phyloP scores from a whole-genome alignment of 1,284 basidiomycete species.

The Ustilago lituana region DNA sequence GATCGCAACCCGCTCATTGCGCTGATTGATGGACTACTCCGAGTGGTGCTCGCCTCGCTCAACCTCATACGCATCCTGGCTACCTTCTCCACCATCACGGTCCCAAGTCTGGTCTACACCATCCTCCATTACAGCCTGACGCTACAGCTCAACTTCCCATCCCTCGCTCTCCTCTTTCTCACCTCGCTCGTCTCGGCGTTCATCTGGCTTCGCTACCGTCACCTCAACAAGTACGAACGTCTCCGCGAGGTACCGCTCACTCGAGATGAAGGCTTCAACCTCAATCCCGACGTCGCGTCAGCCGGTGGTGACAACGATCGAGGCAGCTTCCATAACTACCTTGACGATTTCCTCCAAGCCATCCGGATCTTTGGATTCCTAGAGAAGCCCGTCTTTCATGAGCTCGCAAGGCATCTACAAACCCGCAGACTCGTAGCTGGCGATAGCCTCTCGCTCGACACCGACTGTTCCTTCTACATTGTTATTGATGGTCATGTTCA shows the following conservation, averaged over 20 bases:
- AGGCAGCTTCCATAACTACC: slow-evolving; percentile 64
- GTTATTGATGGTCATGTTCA: slow-evolving; percentile 66
- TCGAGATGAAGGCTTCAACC: slow-evolving; percentile 62
- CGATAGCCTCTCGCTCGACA: slow-evolving; percentile 62
- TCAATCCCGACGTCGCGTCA: slow-evolving; percentile 60
- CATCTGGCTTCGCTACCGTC: slow-evolving; percentile 68
- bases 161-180: slow-evolving; percentile 56
- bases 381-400: slow-evolving; percentile 67
- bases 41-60: slow-evolving; percentile 57
- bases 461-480: slow-evolving; percentile 65
- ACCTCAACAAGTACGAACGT: slow-evolving; percentile 64
- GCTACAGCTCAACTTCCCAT: slow-evolving; percentile 64
- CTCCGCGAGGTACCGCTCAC: slow-evolving; percentile 63
- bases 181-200: slow-evolving; percentile 46
- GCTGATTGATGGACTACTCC: slow-evolving; percentile 51
- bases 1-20: slow-evolving; percentile 46
- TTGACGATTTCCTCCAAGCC: slow-evolving; percentile 66
- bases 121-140: slow-evolving; percentile 65
- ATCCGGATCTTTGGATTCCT: slow-evolving; percentile 67
- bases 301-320: slow-evolving; percentile 54
- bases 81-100: slow-evolving; percentile 58
- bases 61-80: slow-evolving; percentile 54
- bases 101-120: slow-evolving; percentile 60
- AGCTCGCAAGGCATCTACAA: slow-evolving; percentile 65
- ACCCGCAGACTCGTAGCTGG: slow-evolving; percentile 64